Evolutionary conservation across 2,329 filamentous ascomycete genomes (phyloP), one percentile per base, ranked within the genome.

Genomic region (Hymenoscyphus fructigenus): DNA sequence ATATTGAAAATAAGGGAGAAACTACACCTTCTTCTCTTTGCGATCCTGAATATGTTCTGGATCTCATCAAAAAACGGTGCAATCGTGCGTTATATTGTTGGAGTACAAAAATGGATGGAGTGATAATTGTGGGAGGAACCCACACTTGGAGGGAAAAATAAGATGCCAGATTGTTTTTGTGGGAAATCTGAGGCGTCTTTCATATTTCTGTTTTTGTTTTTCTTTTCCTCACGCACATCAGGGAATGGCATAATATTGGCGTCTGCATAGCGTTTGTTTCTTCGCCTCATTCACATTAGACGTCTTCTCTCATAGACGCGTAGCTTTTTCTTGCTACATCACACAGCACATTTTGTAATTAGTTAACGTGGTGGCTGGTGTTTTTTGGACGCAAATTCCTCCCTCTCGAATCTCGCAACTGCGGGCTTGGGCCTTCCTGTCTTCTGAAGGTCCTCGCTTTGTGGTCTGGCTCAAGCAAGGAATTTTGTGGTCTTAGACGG

Each of bases 111-210:
- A 12, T 14, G 47, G 20, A 53, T n/a, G 20, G 23, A 26, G 20
- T 10, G 9, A 26, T 26, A 26, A 26, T 53, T 12, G 47, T 12
- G 2, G 41, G 41, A n/a, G n/a, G 6, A n/a, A 44, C n/a, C 15
- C 17, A 7, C 20, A 23, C 20, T 23, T 12, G 47, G 47, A 23
- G 47, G 41, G 47, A 53, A 53, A 53, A 53, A 15, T 53, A 23
- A 53, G 47, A 53, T 53, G 47, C 47, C 47, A 26, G 47, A 53
- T 53, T 53, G 6, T 53, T 23, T 23, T 26, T 50, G 7, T 20
- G 44, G 44, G 20, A 23, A 50, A 50, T 53, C 47, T 53, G 47
- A 53, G 47, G 47, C 47, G 10, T 53, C 47, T 53, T n/a, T 53
- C 10, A 12, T 23, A 23, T 53, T 53, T 53, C 47, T 53, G 36